Evolutionary conservation across 2,329 filamentous ascomycete genomes (phyloP), one percentile per base, ranked within the genome.

Genomic region (Trichoderma polysporum): DNA sequence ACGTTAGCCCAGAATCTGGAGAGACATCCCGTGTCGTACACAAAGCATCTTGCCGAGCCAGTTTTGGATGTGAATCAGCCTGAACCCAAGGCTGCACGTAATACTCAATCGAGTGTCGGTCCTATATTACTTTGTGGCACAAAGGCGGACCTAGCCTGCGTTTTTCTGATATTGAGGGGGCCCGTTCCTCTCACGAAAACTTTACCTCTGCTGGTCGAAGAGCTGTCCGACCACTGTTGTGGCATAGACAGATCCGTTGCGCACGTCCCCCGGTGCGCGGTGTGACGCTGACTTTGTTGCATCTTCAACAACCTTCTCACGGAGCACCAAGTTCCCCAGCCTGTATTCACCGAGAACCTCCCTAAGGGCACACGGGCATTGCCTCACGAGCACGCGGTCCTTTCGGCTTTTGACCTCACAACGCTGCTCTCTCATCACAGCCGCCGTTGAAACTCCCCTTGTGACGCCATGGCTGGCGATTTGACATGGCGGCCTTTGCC

Each of bases 401-500:
- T 52, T 35, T 62, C n/a, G 54, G 27, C 49, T 52, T 53, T 62
- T 22, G 54, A 27, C 25, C 37, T 54, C 15, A 25, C 27, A 25
- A 41, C 35, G 50, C 49, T 31, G 13, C 27, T 54, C 39, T 41
- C n/a, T 50, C 33, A 33, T 37, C 60, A 22, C 54, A 29, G 6
- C 27, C 39, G 27, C 27, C 45, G 47, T 10, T 25, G n/a, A 10
- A 12, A 33, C 17, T 19, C 9, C n/a, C 7, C 35, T 19, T 3
- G 59, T 62, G 57, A 25, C 61, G 61, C 45, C 57, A 81, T 80
- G 79, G 61, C 74, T 25, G 61, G 69, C 35, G 66, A 71, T n/a
- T 73, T 73, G 62, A 74, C 74, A 71, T 88, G 85, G 85, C 78
- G 80, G 59, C 80, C 80, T 35, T 76, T 87, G 68, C 83, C 84